phyloP scores from a whole-genome alignment of 371 early-diverging fungal species.

The Mucor irregularis region DNA sequence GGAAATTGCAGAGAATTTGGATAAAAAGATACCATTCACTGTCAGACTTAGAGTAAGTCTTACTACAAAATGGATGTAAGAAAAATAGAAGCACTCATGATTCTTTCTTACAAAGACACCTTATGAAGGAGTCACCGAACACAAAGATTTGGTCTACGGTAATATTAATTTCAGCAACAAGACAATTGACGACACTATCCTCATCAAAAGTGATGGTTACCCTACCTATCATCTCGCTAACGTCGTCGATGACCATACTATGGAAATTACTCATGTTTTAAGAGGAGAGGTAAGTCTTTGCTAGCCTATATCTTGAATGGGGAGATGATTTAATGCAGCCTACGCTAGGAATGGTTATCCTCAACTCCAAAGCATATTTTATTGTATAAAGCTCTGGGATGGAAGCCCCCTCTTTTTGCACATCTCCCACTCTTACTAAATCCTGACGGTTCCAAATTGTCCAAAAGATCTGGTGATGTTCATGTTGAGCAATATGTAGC shows the following conservation, averaged over 20 bases:
- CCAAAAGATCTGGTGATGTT: slow-evolving; percentile 82
- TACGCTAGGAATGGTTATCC: slow-evolving; percentile 96
- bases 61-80: not conserved
- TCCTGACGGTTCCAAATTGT: slow-evolving; percentile 81
- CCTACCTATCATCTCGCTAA: slow-evolving; percentile 97
- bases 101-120: slow-evolving; percentile 59
- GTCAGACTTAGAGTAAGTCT: slow-evolving; percentile 71
- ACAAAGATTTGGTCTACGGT: slow-evolving; percentile 83
- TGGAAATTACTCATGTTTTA: slow-evolving; percentile 91
- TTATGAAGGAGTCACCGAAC: slow-evolving; percentile 53
- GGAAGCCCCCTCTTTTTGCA: slow-evolving; percentile 78
- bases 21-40: slow-evolving; percentile 59
- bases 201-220: slow-evolving; percentile 90
- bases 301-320: too few species aligned
- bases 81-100: not conserved
- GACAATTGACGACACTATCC: slow-evolving; percentile 84
- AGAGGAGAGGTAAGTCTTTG: too few species aligned
- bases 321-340: too few species aligned
- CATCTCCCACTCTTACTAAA: slow-evolving; percentile 91
- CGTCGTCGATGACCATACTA: slow-evolving; percentile 91
- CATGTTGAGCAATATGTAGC: slow-evolving; percentile 72
- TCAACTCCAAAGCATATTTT: slow-evolving; percentile 91
- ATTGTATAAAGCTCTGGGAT: slow-evolving; percentile 82
- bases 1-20: slow-evolving; percentile 63
- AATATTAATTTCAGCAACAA: slow-evolving; percentile 67